Evolutionary conservation across 2,329 filamentous ascomycete species (phyloP).

Genomic region (Alternaria metachromatica): DNA sequence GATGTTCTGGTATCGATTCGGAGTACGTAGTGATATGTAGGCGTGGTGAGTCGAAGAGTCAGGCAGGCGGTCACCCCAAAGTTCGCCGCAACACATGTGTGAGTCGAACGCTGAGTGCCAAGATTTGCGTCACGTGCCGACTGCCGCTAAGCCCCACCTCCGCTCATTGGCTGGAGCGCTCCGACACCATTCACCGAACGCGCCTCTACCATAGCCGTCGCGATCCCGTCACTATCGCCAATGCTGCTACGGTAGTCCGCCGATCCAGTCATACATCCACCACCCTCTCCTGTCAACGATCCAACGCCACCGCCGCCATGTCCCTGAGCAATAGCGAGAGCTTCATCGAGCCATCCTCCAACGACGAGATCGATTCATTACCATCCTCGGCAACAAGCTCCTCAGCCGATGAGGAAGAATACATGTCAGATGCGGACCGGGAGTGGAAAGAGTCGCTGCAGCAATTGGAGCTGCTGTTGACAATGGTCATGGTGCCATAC

Average conservation of each 20-base stretch:
- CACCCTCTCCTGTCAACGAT: background rate
- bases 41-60: background rate
- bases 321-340: constrained; percentile 46
- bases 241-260: constrained; percentile 31
- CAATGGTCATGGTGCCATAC: constrained; percentile 94
- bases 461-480: constrained; percentile 89
- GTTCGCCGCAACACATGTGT: constrained; percentile 22
- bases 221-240: constrained; percentile 9
- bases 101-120: constrained; percentile 25
- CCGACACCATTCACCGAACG: constrained; percentile 26
- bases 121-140: constrained; percentile 26
- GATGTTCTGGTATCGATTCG: background rate
- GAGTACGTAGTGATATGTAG: background rate
- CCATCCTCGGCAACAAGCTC: constrained; percentile 60
- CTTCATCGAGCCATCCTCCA: constrained; percentile 46
- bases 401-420: constrained; percentile 63
- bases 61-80: constrained; percentile 2
- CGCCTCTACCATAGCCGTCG: constrained; percentile 8
- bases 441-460: constrained; percentile 96
- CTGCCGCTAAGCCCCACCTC: constrained; percentile 28
- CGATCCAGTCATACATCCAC: background rate
- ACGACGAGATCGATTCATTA: constrained; percentile 58
- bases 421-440: constrained; percentile 81
- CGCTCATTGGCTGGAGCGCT: constrained; percentile 34
- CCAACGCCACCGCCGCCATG: constrained; percentile 30